Base-by-base conservation (phyloP, 768 basidiomycete species). In the Fomitopsis pulvina region DNA sequence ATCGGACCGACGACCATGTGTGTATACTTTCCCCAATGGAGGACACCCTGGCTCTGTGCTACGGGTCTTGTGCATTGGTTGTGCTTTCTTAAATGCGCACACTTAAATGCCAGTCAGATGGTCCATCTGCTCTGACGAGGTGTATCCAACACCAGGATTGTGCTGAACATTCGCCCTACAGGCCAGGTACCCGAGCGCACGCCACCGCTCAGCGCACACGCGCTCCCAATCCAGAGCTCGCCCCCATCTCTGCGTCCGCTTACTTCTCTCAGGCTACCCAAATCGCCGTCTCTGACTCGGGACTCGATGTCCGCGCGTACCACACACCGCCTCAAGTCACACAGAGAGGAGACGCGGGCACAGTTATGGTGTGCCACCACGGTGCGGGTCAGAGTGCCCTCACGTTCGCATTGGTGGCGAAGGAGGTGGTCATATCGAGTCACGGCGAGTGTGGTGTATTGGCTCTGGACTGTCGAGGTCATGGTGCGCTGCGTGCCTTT, bases 351-450 rank as follows among this genome's bases (percentile, higher is more conserved):
- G 54, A 68, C n/a, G 68, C 71, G 45, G 74, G 73, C 16, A 83
- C 86, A 0, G 80, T 95, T 2, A 78, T 98, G 63, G 76, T 97
- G 4, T 94, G 90, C 68, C 93, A 96, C 60, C 95, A 99, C 58
- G 96, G 96, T 1, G 95, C 92, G 0, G 96, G 96, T 12, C 92
- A 92, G 62, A 85, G 86, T 0, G 96, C 82, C 0, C 71, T 97
- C 53, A 89, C 81, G 55, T 99, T 95, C 64, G 93, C 96, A 2
- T 85, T 82, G 59, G 75, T 96, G 50, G 92, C 94, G n/a, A 85
- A 84, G 66, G 85, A 89, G 66, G 69, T 97, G 1, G 64, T 63
- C 10, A 76, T 69, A 38, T 55, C 75, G 63, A 78, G 80, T 38
- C 73, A 72, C 25, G 85, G 83, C 4, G 87, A 87, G 56, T 80